phyloP scores from a whole-genome alignment of 495 filamentous ascomycete species.

The Neurospora terricola region DNA sequence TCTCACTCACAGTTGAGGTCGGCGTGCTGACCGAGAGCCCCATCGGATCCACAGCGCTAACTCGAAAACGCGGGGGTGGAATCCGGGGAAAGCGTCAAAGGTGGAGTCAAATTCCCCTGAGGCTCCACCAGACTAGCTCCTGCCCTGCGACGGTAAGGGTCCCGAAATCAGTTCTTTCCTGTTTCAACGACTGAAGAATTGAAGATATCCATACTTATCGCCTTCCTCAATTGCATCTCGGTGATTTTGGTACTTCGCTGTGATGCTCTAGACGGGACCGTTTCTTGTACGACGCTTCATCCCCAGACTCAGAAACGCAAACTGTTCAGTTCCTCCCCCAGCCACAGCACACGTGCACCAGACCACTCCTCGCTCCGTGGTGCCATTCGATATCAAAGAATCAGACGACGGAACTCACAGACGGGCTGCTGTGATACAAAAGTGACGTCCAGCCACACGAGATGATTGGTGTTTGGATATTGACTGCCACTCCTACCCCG shows the following conservation, averaged over 20 bases:
- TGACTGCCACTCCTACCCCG: slow-evolving; percentile 22
- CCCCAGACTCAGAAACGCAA: neutral
- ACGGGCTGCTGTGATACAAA: slow-evolving; percentile 6
- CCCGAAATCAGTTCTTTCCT: neutral
- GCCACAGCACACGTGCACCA: neutral
- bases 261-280: neutral
- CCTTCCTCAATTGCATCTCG: neutral
- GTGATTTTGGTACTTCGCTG: neutral
- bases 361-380: slow-evolving; percentile 4
- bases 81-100: slow-evolving; percentile 13
- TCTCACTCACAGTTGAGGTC: neutral
- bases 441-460: slow-evolving; percentile 16
- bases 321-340: neutral
- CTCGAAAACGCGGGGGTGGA: slow-evolving; percentile 15
- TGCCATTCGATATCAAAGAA: slow-evolving; percentile 5
- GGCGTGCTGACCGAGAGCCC: slow-evolving; percentile 8
- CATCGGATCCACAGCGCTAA: slow-evolving; percentile 9
- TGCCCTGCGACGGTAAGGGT: neutral
- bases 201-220: neutral
- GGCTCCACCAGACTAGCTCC: neutral
- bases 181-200: neutral
- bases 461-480: slow-evolving; percentile 24
- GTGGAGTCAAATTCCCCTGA: slow-evolving; percentile 5
- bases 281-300: neutral
- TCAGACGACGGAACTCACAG: slow-evolving; percentile 3